Evolutionary conservation across 2,329 filamentous ascomycete genomes (phyloP).

Genomic region (Helicocarpus griseus): DNA sequence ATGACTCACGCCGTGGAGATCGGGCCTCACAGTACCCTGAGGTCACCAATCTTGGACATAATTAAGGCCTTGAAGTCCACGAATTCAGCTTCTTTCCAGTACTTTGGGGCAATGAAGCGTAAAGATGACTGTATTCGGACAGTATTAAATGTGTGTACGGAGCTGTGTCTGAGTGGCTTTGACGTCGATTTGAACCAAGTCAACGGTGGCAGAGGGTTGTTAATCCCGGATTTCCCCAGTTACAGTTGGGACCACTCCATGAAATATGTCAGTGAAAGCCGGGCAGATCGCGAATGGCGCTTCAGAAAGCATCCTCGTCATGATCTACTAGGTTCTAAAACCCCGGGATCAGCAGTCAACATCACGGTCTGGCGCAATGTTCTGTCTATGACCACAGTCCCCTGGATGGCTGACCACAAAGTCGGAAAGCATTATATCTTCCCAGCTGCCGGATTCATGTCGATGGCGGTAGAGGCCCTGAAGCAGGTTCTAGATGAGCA

Average conservation of each 20-base stretch:
- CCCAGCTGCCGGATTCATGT: slow-evolving; percentile 19
- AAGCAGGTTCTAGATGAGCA: no score
- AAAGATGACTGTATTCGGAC: no score
- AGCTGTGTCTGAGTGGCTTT: no score
- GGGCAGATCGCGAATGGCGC: slow-evolving; percentile 25
- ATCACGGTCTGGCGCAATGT: slow-evolving; percentile 21
- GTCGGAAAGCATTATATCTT: no score
- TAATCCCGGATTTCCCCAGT: no score
- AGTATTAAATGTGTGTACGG: no score
- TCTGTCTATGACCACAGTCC: slow-evolving; percentile 16
- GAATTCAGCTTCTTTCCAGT: no score
- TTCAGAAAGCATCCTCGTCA: slow-evolving; percentile 14
- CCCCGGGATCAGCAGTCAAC: slow-evolving; percentile 18
- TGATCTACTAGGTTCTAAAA: slow-evolving; percentile 19
- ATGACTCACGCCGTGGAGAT: no score
- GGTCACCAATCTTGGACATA: slow-evolving; percentile 22
- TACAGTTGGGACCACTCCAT: slow-evolving; percentile 43
- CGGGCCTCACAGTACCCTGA: slow-evolving; percentile 17
- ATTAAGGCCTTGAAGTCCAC: no score
- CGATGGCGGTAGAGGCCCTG: slow-evolving; percentile 25
- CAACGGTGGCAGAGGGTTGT: no score
- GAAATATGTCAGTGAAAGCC: slow-evolving; percentile 34
- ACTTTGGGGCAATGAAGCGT: no score
- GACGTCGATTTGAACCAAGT: no score
- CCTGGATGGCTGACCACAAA: slow-evolving; percentile 22